These are phyloP conservation scores for Polygonum aviculare DNA, from an alignment of 148 eudicot species.

Conservation along the genomic window DNA sequence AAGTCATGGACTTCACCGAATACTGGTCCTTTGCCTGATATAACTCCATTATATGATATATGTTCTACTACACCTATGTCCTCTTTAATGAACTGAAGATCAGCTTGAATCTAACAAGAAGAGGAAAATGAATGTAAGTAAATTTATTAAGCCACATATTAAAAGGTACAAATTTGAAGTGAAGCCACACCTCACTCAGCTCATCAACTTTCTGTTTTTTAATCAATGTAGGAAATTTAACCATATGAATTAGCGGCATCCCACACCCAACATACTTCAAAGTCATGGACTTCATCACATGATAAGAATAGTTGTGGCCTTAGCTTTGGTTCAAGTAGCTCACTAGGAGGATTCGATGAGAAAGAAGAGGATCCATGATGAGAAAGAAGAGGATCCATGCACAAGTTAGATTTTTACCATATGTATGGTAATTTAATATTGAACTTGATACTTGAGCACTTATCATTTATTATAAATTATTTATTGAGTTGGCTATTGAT, in stretches of 20 bases:
- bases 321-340: constrained; percentile 43
- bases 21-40: constrained; percentile 66
- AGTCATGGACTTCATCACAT: constrained; percentile 39
- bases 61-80: constrained; percentile 70
- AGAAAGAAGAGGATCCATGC: constrained; percentile 79
- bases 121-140: constrained; percentile 8
- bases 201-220: constrained; percentile 78
- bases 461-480: not conserved
- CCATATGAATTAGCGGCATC: no score
- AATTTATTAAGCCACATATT: not conserved
- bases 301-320: constrained; percentile 37
- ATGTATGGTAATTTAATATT: not conserved
- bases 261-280: no score
- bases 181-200: constrained; percentile 59
- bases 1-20: no score
- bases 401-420: constrained; percentile 36
- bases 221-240: constrained; percentile 71
- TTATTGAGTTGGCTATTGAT: not conserved
- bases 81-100: constrained; percentile 71
- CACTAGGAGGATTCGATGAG: constrained; percentile 47
- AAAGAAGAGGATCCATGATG: no score
- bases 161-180: not conserved
- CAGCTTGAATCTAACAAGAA: constrained; percentile 56
- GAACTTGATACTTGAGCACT: not conserved
- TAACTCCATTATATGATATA: constrained; percentile 62